Base-by-base conservation (phyloP, 768 basidiomycete genomes). In the Mycena polygramma region DNA sequence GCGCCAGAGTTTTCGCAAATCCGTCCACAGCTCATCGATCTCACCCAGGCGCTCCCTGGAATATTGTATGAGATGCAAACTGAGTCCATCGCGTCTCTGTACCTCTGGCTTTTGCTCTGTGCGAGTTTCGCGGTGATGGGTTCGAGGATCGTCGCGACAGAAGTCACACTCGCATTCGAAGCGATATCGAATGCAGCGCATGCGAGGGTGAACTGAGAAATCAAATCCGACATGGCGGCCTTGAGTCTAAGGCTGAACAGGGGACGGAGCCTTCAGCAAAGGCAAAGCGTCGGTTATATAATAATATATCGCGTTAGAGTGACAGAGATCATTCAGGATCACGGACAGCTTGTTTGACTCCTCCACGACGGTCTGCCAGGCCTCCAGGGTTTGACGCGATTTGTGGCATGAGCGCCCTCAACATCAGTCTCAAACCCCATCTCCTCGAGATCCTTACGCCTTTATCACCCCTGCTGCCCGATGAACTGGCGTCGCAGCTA, bases 381-480 rank as follows among this genome's bases (percentile, higher is more conserved):
- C 66, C 58, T 48, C 58, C 14, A 71, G 68, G 69, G 41, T 41
- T 41, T 73, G 68, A 73, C 75, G 36, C 48, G 22, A 37, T 63
- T 71, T 55, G 72, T 60, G 62, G 43, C 66, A 75, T 73, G 51
- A 71, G 75, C 61, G 81, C 82, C 66, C 80, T 92, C 73, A 89
- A 89, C 71, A 81, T 94, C 54, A 94, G 93, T 5, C 80, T 94
- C 51, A 91, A 94, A 73, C 78, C 84, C 0, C 92, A 94, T 79
- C 87, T 94, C 30, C 68, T 82, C 20, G 83, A 87, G 36, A 70
- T 77, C 58, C 82, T 95, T 26, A 76, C 75, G 10, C 82, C 84
- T n/a, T 77, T 94, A 22, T 73, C 74, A 11, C 76, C 77, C 7
- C 66, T 88, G 37, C 77, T 91, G 30, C 90, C 93, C 4, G 39